A percentile compares a stretch with the other conserved stretches of the same genome.
Conservation (phyloP, 805 yeast genomes). For the Alloascoidea hylecoeti region DNA sequence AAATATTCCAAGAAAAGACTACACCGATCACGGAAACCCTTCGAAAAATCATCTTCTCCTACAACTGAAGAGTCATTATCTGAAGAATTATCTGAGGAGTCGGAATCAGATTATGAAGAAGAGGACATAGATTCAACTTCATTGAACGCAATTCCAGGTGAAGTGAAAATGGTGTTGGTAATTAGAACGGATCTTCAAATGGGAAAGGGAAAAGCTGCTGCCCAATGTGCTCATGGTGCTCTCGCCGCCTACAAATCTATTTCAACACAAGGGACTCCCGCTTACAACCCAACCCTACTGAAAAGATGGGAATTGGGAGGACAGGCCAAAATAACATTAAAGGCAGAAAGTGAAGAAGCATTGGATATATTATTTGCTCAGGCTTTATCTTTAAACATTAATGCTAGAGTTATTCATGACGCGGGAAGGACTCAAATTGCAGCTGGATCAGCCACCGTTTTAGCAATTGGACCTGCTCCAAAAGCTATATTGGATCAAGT, state of each 20-base stretch:
- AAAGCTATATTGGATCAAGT: constrained; percentile 17
- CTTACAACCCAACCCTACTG: constrained; percentile 48
- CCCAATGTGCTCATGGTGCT: constrained; percentile 98
- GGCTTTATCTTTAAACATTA: constrained; percentile 69
- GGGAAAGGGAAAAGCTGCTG: constrained; percentile 94
- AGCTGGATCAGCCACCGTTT: constrained; percentile 91
- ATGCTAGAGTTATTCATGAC: constrained; percentile 75
- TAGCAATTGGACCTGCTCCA: constrained; percentile 98
- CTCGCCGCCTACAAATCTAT: constrained; percentile 67
- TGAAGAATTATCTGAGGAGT: constrained; percentile 1
- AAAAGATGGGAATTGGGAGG: constrained; percentile 73
- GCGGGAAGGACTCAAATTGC: constrained; percentile 96
- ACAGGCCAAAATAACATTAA: constrained; percentile 87
- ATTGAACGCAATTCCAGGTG: neutral
- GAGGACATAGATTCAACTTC: neutral
- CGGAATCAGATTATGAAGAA: too few relatives aligned
- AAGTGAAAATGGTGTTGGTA: constrained; percentile 58
- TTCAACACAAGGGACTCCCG: constrained; percentile 31
- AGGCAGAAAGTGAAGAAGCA: constrained; percentile 47
- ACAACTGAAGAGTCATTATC: neutral
- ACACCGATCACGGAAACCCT: neutral
- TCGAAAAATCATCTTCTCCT: neutral
- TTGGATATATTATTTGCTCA: constrained; percentile 67
- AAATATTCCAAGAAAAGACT: neutral
- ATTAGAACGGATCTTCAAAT: constrained; percentile 82